These are phyloP conservation scores for Candida koratica DNA, from an alignment of 805 yeast genomes.

Conservation along the genomic window DNA sequence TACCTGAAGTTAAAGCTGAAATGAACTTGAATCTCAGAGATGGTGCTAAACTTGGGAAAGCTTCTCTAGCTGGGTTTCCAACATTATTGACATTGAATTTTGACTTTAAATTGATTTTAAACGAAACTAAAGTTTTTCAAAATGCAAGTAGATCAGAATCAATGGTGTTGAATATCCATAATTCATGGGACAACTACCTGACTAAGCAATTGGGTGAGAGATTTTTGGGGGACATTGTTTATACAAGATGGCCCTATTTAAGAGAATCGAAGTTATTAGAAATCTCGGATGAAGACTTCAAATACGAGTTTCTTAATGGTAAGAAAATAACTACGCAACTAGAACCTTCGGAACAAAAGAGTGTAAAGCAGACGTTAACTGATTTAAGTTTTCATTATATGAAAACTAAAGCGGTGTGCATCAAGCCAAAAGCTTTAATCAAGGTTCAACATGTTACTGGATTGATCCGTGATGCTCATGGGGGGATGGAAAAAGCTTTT, in stretches of 20 bases:
- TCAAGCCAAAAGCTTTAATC: slow-evolving; percentile 55
- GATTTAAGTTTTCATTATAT: slow-evolving; percentile 42
- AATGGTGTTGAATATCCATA: slow-evolving; percentile 59
- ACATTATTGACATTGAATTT: slow-evolving; percentile 69
- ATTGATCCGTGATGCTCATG: slow-evolving; percentile 58
- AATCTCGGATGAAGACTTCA: slow-evolving; percentile 52
- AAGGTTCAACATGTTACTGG: slow-evolving; percentile 79
- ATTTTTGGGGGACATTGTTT: slow-evolving; percentile 59
- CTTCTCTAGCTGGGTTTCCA: slow-evolving; percentile 87
- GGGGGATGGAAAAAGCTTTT: slow-evolving; percentile 77
- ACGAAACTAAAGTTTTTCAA: slow-evolving; percentile 74
- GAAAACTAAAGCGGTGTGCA: slow-evolving; percentile 56
- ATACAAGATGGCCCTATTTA: slow-evolving; percentile 87
- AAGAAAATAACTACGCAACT: slow-evolving; percentile 6
- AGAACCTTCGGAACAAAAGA: slow-evolving; percentile 27
- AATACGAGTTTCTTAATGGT: slow-evolving; percentile 36
- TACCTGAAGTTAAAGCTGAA: slow-evolving; percentile 46
- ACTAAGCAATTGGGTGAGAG: slow-evolving; percentile 63
- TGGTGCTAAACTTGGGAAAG: slow-evolving; percentile 67
- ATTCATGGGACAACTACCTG: slow-evolving; percentile 51
- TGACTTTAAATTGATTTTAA: slow-evolving; percentile 47
- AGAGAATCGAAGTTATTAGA: slow-evolving; percentile 70
- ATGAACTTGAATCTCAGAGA: slow-evolving; percentile 55
- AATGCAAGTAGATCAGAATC: slow-evolving; percentile 83
- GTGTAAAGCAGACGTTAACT: slow-evolving; percentile 40